phyloP scores from a whole-genome alignment of 2,329 filamentous ascomycete species.

The Aspergillus sp. region DNA sequence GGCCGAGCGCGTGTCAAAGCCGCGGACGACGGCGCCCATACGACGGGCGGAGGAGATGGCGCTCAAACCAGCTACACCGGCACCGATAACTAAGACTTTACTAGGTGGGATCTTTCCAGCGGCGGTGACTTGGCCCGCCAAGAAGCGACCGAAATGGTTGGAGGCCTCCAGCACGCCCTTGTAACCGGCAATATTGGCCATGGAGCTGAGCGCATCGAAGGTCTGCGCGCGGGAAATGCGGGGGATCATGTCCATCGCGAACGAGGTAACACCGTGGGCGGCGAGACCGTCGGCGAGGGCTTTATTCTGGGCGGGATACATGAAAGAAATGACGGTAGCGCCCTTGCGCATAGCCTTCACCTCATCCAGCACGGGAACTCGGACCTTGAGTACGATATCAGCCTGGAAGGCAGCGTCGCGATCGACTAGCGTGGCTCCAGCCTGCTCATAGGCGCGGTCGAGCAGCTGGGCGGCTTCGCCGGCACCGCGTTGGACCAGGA shows the following conservation, averaged over 20 bases:
- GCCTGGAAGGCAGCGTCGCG: slow-evolving; percentile 62
- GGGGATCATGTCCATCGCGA: slow-evolving; percentile 90
- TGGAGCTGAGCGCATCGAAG: slow-evolving; percentile 81
- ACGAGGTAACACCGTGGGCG: slow-evolving; percentile 60
- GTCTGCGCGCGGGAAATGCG: slow-evolving; percentile 81
- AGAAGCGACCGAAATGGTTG: slow-evolving; percentile 77
- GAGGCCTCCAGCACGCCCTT: slow-evolving; percentile 85
- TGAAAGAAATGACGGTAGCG: slow-evolving; percentile 69
- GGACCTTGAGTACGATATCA: slow-evolving; percentile 77
- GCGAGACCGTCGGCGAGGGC: slow-evolving; percentile 64
- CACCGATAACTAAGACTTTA: slow-evolving; percentile 83
- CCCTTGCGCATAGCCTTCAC: slow-evolving; percentile 58
- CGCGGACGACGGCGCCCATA: slow-evolving; percentile 79
- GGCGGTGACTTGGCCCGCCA: slow-evolving; percentile 83
- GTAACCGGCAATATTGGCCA: slow-evolving; percentile 92
- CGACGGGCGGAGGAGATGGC: slow-evolving; percentile 79
- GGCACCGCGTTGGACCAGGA: slow-evolving; percentile 74
- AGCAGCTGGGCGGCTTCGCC: slow-evolving; percentile 67
- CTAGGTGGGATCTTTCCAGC: slow-evolving; percentile 84
- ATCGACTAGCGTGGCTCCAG: slow-evolving; percentile 69
- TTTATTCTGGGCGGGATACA: slow-evolving; percentile 75
- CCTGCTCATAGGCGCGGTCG: slow-evolving; percentile 66
- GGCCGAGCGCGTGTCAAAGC: slow-evolving; percentile 83
- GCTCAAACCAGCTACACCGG: slow-evolving; percentile 78
- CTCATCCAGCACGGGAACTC: slow-evolving; percentile 61